phyloP scores from a whole-genome alignment of 2,329 filamentous ascomycete genomes.

The Alternaria metachromatica region DNA sequence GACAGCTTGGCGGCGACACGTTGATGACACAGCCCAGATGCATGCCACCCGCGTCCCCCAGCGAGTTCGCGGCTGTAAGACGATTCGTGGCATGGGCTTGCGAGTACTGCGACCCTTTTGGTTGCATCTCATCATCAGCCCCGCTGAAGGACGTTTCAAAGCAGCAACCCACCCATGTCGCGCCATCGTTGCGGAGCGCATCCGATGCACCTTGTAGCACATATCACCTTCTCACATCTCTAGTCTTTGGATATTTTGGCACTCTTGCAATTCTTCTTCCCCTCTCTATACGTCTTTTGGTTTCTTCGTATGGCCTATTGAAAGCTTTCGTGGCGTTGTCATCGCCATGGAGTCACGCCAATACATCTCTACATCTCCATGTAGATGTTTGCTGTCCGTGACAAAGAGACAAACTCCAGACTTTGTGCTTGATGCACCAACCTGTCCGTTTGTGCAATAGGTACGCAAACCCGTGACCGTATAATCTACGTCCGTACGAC shows the following conservation, averaged over 20 bases:
- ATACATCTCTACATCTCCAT: conserved; percentile 22
- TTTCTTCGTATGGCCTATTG: conserved; percentile 28
- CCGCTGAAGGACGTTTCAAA: conserved; percentile 40
- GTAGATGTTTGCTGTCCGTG: conserved; percentile 27
- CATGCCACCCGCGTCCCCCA: conserved; percentile 5
- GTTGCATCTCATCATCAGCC: conserved; percentile 39
- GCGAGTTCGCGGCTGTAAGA: conserved; percentile 20
- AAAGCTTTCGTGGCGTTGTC: conserved; percentile 29
- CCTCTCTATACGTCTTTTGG: background rate
- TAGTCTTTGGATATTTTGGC: conserved; percentile 15
- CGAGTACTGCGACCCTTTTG: conserved; percentile 32
- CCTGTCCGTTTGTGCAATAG: background rate
- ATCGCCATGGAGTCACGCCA: conserved; percentile 38
- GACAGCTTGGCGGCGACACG: conserved; percentile 23
- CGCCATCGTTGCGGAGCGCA: conserved; percentile 19
- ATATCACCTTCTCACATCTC: conserved; percentile 31
- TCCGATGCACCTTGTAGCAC: conserved; percentile 10
- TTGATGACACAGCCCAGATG: conserved; percentile 13
- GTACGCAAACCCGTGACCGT: background rate
- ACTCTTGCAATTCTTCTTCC: conserved; percentile 5
- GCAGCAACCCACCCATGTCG: conserved; percentile 23
- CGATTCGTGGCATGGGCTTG: conserved; percentile 13
- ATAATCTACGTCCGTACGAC: background rate
- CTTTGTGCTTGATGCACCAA: conserved; percentile 14
- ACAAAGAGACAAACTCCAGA: conserved; percentile 22